phyloP scores from a whole-genome alignment of 163 green algal genomes.

The Chloromonas sp. region DNA sequence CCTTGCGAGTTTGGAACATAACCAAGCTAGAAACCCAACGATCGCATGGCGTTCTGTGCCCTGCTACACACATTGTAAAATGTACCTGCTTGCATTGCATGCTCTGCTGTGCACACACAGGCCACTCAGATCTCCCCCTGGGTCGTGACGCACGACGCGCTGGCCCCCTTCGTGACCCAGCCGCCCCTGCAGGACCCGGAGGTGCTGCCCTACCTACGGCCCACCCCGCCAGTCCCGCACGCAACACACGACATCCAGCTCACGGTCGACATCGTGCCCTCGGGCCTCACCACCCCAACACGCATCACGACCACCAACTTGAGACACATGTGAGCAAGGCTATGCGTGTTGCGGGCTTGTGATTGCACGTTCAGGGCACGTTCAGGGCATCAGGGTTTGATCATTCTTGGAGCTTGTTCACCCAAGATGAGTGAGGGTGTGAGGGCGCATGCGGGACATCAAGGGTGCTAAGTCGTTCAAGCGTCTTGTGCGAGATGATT shows the following conservation, averaged over 20 bases:
- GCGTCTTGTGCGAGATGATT: no score
- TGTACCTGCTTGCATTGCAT: no score
- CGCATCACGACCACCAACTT: conserved; percentile 48
- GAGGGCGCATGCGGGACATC: no score
- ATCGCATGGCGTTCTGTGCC: no score
- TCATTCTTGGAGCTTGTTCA: no score
- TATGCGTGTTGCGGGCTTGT: no score
- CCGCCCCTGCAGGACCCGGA: conserved; percentile 42
- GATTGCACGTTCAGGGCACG: no score
- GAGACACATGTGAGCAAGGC: conserved; percentile 49
- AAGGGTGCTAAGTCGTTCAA: no score
- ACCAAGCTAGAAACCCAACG: no score
- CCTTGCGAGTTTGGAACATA: neutral
- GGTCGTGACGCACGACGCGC: conserved; percentile 83
- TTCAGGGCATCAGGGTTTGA: no score
- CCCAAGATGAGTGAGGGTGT: no score
- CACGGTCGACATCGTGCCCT: conserved; percentile 50
- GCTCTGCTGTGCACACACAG: conserved; percentile 23
- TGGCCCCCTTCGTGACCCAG: conserved; percentile 70
- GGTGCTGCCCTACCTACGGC: conserved; percentile 72
- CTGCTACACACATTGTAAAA: no score
- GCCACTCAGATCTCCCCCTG: conserved; percentile 85
- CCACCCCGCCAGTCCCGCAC: neutral
- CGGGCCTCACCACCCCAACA: neutral
- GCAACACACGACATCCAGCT: conserved; percentile 68